Conservation (phyloP, 495 filamentous ascomycete genomes). For the Hamigera avellanea region DNA sequence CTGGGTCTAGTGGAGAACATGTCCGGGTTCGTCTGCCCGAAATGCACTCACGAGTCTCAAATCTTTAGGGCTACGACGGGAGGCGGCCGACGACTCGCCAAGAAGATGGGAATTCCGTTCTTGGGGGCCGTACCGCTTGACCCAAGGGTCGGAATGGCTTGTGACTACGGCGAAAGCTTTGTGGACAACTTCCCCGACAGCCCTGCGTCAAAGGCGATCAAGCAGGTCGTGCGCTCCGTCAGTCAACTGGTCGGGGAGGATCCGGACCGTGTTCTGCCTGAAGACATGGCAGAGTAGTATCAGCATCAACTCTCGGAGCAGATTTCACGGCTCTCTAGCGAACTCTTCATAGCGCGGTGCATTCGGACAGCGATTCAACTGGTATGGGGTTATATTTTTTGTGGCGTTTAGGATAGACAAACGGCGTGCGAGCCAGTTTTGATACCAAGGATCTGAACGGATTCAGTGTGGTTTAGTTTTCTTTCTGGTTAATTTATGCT, state of each 20-base stretch:
- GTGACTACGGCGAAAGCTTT: constrained; percentile 95
- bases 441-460: neutral
- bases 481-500: no score
- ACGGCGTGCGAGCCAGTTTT: neutral
- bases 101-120: constrained; percentile 78
- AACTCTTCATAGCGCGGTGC: neutral
- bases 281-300: constrained; percentile 18
- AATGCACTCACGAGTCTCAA: constrained; percentile 66
- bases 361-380: neutral
- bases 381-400: neutral
- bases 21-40: constrained; percentile 90
- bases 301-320: no score
- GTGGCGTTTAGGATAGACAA: neutral
- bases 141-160: constrained; percentile 87
- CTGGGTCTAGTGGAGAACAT: constrained; percentile 95
- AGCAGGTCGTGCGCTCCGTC: constrained; percentile 60
- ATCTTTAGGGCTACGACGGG: constrained; percentile 92
- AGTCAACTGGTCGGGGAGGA: constrained; percentile 50
- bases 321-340: no score
- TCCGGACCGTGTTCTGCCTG: constrained; percentile 30
- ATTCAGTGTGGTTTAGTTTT: neutral
- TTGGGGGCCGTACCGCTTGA: constrained; percentile 88
- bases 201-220: constrained; percentile 70
- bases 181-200: constrained; percentile 88
- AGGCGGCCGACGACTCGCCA: constrained; percentile 65